Conservation (phyloP, 2,329 filamentous ascomycete genomes). For the Talaromyces pinophilus region DNA sequence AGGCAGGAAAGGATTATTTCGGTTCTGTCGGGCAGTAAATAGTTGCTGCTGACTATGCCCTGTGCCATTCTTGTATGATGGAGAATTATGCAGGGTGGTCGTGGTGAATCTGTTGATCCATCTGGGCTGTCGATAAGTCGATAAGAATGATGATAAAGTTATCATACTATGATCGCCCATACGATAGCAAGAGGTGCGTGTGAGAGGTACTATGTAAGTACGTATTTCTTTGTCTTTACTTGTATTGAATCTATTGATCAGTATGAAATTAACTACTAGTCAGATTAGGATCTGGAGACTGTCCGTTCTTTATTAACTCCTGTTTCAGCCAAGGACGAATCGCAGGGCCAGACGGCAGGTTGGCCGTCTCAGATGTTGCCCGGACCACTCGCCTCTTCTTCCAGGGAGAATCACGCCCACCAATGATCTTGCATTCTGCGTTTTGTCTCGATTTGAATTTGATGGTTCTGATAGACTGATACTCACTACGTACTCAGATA, state of each 20-base stretch:
- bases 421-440: background rate
- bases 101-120: background rate
- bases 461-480: background rate
- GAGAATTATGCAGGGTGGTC: background rate
- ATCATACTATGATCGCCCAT: slow-evolving; percentile 13
- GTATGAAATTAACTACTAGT: background rate
- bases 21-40: background rate
- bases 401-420: background rate
- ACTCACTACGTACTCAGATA: background rate
- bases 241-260: background rate
- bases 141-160: slow-evolving; percentile 1
- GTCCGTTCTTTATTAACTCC: slow-evolving; percentile 8
- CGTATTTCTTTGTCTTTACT: background rate
- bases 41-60: background rate
- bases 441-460: background rate
- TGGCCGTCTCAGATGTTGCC: slow-evolving; percentile 19
- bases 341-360: background rate
- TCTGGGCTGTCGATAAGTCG: background rate
- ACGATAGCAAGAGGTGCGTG: background rate
- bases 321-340: slow-evolving; percentile 21
- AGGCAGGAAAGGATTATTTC: background rate
- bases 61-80: background rate
- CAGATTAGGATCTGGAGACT: background rate
- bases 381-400: slow-evolving; percentile 7
- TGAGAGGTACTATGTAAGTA: background rate